Base-by-base conservation (phyloP, 306 rosid species). In the Crataegus laevigata region DNA sequence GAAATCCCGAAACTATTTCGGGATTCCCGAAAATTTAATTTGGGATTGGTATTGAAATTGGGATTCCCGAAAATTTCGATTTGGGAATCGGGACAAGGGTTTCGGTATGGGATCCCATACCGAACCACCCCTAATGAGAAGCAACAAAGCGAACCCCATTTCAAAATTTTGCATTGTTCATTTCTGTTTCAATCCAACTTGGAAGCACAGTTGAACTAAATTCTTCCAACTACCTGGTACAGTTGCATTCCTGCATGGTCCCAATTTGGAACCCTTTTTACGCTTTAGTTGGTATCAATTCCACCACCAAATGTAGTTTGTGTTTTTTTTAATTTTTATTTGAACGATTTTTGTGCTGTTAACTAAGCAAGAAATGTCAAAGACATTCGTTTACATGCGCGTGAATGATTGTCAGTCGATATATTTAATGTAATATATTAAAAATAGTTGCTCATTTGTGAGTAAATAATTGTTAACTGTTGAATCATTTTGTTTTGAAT, bases 151-250 rank as follows among this genome's bases (percentile, higher is more conserved):
- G 19, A 40, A 59, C 67, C 29, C 8, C 58, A 15, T 73, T 73
- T n/a, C 58, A 8, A 73, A 19, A 32, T 6, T 60, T 73, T 42
- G 47, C 67, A 60, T 64, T 59, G 57, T 66, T 66, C 19, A n/a
- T 1, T 13, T 13, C 17, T 57, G 25, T 24, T 72, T 52, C 25
- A 22, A 22, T 36, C 10, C 57, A 58, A 63, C 19, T 22, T 36
- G 66, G 32, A 34, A n/a, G 68, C 76, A 72, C 55, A 15, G 67
- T 55, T 8, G 26, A 45, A 73, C 77, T 19, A 73, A 60, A 73
- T 73, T 42, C 58, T 40, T 73, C 57, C 63, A 73, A 19, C 68
- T 26, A 42, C 57, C 40, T 60, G 42, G 68, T 18, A 59, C 77
- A 40, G 42, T 5, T 59, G 77, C 58, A 42, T 59, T 73, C 68